phyloP scores from a whole-genome alignment of 2,329 filamentous ascomycete species.

The Pseudofabraea citricarpa region DNA sequence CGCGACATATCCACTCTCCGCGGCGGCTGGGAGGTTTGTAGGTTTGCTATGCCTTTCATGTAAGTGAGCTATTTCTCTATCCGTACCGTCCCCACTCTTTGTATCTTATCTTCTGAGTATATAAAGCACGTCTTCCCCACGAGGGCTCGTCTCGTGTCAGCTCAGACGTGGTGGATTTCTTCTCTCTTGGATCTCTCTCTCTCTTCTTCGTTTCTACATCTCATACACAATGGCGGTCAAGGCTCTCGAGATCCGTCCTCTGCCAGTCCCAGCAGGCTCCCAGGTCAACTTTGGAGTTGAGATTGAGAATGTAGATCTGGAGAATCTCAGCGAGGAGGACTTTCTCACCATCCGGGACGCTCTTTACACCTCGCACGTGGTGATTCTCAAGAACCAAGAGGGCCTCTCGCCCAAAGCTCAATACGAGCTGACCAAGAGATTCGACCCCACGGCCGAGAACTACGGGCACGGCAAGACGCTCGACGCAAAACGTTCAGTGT shows the following conservation, averaged over 20 bases:
- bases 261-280: slow-evolving; percentile 21
- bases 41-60: too few species aligned
- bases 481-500: slow-evolving; percentile 59
- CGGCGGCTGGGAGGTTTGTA: too few species aligned
- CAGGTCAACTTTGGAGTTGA: slow-evolving; percentile 55
- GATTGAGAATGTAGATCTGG: slow-evolving; percentile 53
- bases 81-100: too few species aligned
- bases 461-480: slow-evolving; percentile 77
- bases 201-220: too few species aligned
- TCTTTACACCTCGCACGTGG: slow-evolving; percentile 63
- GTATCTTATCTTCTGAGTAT: too few species aligned
- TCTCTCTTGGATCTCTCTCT: too few species aligned
- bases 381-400: slow-evolving; percentile 66
- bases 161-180: too few species aligned
- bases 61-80: too few species aligned
- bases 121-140: too few species aligned
- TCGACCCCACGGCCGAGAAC: slow-evolving; percentile 59
- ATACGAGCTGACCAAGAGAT: slow-evolving; percentile 67
- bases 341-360: slow-evolving; percentile 60
- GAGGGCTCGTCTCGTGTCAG: too few species aligned
- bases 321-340: slow-evolving; percentile 59
- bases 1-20: too few species aligned
- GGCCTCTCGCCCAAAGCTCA: slow-evolving; percentile 64
- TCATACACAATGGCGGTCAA: slow-evolving; percentile 26
- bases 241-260: slow-evolving; percentile 20